These are phyloP conservation scores for Lentinula raphanica DNA, from an alignment of 768 basidiomycete species.

Conservation along the genomic window DNA sequence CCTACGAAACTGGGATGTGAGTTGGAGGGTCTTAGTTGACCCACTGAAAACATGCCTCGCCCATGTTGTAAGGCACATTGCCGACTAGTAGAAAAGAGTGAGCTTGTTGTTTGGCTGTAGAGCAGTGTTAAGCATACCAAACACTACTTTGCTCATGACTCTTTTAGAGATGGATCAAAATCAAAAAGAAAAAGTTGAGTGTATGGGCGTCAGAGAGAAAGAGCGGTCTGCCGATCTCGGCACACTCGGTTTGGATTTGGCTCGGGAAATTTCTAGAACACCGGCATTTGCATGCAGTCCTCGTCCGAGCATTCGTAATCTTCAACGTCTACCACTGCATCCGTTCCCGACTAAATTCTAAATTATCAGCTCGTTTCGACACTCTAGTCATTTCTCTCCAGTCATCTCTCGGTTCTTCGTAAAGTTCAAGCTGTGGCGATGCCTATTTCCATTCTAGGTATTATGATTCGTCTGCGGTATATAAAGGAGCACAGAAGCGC, in stretches of 20 bases:
- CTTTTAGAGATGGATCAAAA: not conserved
- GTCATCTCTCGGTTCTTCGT: not conserved
- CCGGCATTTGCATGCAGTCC: not conserved
- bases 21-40: slow-evolving; percentile 2
- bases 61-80: slow-evolving; percentile 89
- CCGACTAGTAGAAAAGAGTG: slow-evolving; percentile 48
- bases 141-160: slow-evolving; percentile 66
- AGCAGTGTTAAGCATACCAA: slow-evolving; percentile 40
- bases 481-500: not conserved
- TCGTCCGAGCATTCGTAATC: not conserved
- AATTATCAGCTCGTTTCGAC: no score
- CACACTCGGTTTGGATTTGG: not conserved
- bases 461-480: not conserved
- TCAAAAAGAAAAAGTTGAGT: not conserved
- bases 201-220: not conserved
- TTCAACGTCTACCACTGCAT: no score
- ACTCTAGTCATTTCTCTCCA: no score
- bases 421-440: not conserved
- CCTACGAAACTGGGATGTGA: slow-evolving; percentile 32
- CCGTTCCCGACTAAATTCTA: no score
- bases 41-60: slow-evolving; percentile 44
- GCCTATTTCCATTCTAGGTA: not conserved
- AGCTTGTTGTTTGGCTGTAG: not conserved
- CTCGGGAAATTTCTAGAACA: not conserved
- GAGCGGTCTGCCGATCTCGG: not conserved